phyloP scores from a whole-genome alignment of 306 rosid genomes.

The Cicer judaicum region DNA sequence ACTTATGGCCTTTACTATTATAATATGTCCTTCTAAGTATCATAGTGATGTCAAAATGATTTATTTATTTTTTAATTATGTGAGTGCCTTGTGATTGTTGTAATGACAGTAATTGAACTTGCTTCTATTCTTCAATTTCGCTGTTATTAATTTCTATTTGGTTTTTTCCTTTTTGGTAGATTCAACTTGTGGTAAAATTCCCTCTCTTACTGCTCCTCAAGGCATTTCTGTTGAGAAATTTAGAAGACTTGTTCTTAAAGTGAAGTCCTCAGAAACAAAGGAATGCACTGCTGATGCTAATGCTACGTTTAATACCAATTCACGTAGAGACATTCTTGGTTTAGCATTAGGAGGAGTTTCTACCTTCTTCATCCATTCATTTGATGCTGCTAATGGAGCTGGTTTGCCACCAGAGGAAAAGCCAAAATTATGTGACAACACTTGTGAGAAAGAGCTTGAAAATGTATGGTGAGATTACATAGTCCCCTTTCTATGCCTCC shows the following conservation, averaged over 20 bases:
- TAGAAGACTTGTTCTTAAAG: constrained; percentile 45
- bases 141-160: too few relatives aligned
- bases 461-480: constrained; percentile 95
- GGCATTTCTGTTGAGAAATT: constrained; percentile 48
- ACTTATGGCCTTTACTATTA: too few relatives aligned
- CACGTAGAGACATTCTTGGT: constrained; percentile 76
- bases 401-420: constrained; percentile 93
- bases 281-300: constrained; percentile 30
- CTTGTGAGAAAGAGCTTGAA: constrained; percentile 94
- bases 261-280: constrained; percentile 43
- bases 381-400: constrained; percentile 74
- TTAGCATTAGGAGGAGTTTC: constrained; percentile 68
- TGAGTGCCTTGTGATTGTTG: too few relatives aligned
- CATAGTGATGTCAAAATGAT: too few relatives aligned
- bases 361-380: constrained; percentile 53
- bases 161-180: constrained; percentile 44
- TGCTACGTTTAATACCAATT: constrained; percentile 44
- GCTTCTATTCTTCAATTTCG: too few relatives aligned
- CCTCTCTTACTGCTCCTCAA: constrained; percentile 42
- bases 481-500: constrained; percentile 44
- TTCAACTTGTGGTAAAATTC: constrained; percentile 42
- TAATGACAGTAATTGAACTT: too few relatives aligned
- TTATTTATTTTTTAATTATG: too few relatives aligned
- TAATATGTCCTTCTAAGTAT: too few relatives aligned
- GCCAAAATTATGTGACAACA: constrained; percentile 73